A percentile compares a stretch with the other conserved stretches of the same genome.
phyloP scores from a whole-genome alignment of 1,139 yeast genomes.

The Suhomyces terraborum region DNA sequence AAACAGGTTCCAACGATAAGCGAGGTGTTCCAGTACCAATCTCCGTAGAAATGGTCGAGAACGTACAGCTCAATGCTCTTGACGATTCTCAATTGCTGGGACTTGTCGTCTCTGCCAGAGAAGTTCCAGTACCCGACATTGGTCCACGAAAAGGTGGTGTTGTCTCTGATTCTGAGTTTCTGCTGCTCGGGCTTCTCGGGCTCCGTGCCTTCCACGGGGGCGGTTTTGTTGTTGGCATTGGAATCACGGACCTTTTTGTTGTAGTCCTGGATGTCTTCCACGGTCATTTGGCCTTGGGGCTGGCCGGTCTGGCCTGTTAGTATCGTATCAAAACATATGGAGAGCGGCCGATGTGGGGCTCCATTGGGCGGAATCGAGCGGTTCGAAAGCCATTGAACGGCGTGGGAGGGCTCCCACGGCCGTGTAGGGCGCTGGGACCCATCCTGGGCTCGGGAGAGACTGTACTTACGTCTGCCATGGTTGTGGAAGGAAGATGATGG shows the following conservation, averaged over 20 bases:
- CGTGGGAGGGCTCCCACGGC: too few species aligned
- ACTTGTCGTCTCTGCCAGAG: conserved; percentile 27
- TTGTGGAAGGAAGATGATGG: conserved; percentile 1
- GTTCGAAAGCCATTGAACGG: neutral
- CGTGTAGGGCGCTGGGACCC: too few species aligned
- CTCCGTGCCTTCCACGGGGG: conserved; percentile 31
- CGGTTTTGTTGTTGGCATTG: conserved; percentile 20
- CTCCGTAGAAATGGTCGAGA: conserved; percentile 66
- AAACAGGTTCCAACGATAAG: conserved; percentile 69
- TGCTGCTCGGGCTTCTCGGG: conserved; percentile 17
- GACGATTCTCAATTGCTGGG: conserved; percentile 26
- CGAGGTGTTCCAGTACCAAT: conserved; percentile 70
- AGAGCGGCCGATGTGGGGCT: neutral
- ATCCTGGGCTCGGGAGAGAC: neutral
- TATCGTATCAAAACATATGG: neutral
- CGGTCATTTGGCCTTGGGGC: conserved; percentile 15
- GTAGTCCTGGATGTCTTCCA: conserved; percentile 35
- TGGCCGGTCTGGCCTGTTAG: conserved; percentile 6
- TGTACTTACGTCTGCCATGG: conserved; percentile 13
- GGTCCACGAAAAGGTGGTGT: conserved; percentile 44
- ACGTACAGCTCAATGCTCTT: conserved; percentile 57
- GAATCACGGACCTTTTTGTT: conserved; percentile 27
- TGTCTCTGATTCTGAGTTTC: conserved; percentile 31
- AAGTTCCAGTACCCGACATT: conserved; percentile 46
- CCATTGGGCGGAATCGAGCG: neutral